Conservation (phyloP, 225 moss, liverwort and hornwort species). For the Thuidium tamariscinum region DNA sequence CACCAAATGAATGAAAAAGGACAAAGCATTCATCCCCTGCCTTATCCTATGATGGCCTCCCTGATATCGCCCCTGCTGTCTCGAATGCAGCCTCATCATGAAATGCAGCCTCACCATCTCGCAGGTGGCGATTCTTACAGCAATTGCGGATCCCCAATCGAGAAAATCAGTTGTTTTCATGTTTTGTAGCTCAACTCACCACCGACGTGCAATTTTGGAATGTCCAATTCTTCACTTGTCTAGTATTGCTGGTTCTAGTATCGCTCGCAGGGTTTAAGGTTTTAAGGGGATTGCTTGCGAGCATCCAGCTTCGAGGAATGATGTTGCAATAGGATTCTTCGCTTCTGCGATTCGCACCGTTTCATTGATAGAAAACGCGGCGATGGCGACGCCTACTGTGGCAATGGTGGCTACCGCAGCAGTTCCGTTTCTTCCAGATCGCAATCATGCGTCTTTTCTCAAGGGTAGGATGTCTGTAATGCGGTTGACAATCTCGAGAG, state of each 20-base stretch:
- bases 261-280: neutral
- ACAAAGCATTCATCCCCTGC: neutral
- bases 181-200: neutral
- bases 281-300: neutral
- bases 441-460: neutral
- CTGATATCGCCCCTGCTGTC: neutral
- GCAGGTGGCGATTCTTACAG: neutral
- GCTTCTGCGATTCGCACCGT: neutral
- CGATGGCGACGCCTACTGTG: neutral
- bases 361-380: neutral
- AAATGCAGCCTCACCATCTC: neutral
- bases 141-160: neutral
- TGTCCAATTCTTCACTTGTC: neutral
- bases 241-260: neutral
- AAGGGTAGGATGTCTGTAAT: neutral
- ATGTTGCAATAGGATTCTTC: neutral
- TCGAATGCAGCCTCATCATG: neutral
- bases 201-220: neutral
- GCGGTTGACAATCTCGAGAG: neutral
- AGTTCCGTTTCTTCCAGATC: neutral
- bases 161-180: neutral
- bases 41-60: neutral
- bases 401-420: neutral
- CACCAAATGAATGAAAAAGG: neutral
- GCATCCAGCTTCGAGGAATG: neutral